Base-by-base conservation (phyloP, 1,284 basidiomycete species). In the Apiotrichum porosum region DNA sequence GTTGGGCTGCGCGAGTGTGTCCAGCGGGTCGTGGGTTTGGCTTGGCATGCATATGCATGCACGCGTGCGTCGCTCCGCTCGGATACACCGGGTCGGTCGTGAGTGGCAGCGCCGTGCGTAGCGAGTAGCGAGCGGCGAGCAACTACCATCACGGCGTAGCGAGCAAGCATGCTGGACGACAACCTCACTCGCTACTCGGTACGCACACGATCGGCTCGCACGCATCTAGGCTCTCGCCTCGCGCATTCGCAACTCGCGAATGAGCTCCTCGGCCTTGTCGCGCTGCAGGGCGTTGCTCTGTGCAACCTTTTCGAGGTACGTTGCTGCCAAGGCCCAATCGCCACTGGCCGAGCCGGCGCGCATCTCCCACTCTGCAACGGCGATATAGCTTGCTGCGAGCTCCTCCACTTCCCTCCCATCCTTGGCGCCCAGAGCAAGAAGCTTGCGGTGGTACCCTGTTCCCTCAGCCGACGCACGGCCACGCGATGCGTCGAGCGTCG, bases 301-400 rank as follows among this genome's bases (percentile, higher is more conserved):
- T 9, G 86, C 82, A 23, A 92, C 81, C 39, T 76, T 78, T 49
- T 86, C 81, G 38, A 90, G 74, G 64, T 86, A 86, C 47, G 60
- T 59, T 26, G 61, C 61, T 5, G 71, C 72, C 37, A 74, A 47
- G 3, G 62, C 62, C 61, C 56, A 61, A 52, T 73, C 69, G 4
- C 66, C 64, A 12, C 48, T 49, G 32, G 47, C 37, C 8, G 37
- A 37, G n/a, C 34, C 39, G 5, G 32, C 40, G 40, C 80, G 74
- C 48, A 78, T 78, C 58, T 90, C 82, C 65, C 84, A 83, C 51
- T 86, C 82, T 9, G 89, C 88, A 24, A 92, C 83, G 56, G 83
- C 83, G 35, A 94, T 68, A 58, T 82, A 81, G n/a, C 85, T 89
- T 64, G 81, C 83, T 19, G 87, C 82, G 65, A 84, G 86, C 58